Percentiles rank a stretch among this genome's conserved stretches.
Evolutionary conservation across 495 filamentous ascomycete species (phyloP).

Genomic region (Aspergillus sclerotioniger): DNA sequence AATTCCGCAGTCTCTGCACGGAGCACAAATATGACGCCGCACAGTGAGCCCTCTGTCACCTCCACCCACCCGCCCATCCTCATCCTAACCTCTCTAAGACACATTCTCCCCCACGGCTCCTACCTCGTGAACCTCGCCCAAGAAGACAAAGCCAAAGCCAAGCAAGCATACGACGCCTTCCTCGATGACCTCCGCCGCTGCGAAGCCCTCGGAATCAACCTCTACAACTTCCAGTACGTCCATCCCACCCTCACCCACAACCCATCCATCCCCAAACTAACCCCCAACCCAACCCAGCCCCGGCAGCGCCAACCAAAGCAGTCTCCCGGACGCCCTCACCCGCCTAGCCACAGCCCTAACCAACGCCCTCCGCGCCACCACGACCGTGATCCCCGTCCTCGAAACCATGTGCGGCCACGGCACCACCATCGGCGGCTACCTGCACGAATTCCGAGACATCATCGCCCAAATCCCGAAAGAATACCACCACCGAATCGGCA

Average conservation of each 20-base stretch:
- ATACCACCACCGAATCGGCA: slow-evolving; percentile 83
- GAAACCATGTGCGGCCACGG: slow-evolving; percentile 94
- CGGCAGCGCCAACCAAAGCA: slow-evolving; percentile 67
- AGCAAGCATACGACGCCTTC: slow-evolving; percentile 85
- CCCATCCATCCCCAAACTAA: slow-evolving; percentile 7
- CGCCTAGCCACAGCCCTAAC: slow-evolving; percentile 80
- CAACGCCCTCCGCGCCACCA: slow-evolving; percentile 71
- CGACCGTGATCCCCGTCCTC: slow-evolving; percentile 73
- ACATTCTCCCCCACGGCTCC: slow-evolving; percentile 86
- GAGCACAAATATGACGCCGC: slow-evolving; percentile 70
- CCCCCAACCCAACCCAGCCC: slow-evolving; percentile 49
- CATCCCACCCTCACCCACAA: not conserved
- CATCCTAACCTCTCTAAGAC: slow-evolving; percentile 33
- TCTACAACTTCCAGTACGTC: slow-evolving; percentile 91
- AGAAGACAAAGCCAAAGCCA: slow-evolving; percentile 69
- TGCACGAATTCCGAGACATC: slow-evolving; percentile 82
- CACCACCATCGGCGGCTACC: slow-evolving; percentile 80
- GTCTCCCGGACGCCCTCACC: slow-evolving; percentile 64
- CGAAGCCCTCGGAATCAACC: slow-evolving; percentile 78
- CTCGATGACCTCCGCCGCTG: slow-evolving; percentile 86
- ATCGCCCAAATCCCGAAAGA: slow-evolving; percentile 64
- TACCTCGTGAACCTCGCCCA: slow-evolving; percentile 97
- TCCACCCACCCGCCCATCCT: not conserved
- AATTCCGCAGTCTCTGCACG: slow-evolving; percentile 64
- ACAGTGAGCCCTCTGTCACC: slow-evolving; percentile 36